phyloP scores from a whole-genome alignment of 805 yeast genomes.

The Hanseniaspora clermontiae region DNA sequence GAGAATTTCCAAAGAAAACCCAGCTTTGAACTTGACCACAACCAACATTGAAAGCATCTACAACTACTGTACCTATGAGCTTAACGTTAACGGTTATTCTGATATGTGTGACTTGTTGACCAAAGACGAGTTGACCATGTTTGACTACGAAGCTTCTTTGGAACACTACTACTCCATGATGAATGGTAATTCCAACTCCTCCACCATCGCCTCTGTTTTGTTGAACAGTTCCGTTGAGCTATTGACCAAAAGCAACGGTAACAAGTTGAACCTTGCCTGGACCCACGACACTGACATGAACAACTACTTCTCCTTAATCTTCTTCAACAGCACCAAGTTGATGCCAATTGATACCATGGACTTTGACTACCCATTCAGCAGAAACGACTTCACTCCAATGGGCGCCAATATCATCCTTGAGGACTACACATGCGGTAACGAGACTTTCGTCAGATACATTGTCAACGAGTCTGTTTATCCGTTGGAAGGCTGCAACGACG shows the following conservation, averaged over 20 bases:
- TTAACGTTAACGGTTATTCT: slow-evolving; percentile 58
- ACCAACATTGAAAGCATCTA: slow-evolving; percentile 44
- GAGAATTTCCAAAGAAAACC: slow-evolving; percentile 44
- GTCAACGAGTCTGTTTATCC: slow-evolving; percentile 47
- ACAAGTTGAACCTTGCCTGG: slow-evolving; percentile 40
- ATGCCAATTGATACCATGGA: slow-evolving; percentile 35
- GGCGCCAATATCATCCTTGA: slow-evolving; percentile 44
- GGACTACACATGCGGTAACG: slow-evolving; percentile 31
- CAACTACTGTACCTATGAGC: slow-evolving; percentile 60
- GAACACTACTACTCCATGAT: slow-evolving; percentile 44
- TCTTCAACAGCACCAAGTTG: slow-evolving; percentile 27
- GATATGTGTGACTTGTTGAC: slow-evolving; percentile 58
- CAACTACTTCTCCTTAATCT: slow-evolving; percentile 47
- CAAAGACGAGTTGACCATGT: slow-evolving; percentile 50
- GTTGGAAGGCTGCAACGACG: slow-evolving; percentile 35
- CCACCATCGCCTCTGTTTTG: slow-evolving; percentile 49
- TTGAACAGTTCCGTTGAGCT: slow-evolving; percentile 40
- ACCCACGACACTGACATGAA: slow-evolving; percentile 63
- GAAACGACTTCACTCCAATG: slow-evolving; percentile 42
- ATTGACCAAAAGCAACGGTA: slow-evolving; percentile 33
- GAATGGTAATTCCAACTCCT: slow-evolving; percentile 24
- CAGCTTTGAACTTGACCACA: slow-evolving; percentile 40
- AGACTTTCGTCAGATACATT: slow-evolving; percentile 35
- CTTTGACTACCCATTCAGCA: slow-evolving; percentile 38
- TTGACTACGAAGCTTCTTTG: slow-evolving; percentile 49